Conservation (phyloP, 768 basidiomycete species). For the Boletus eberwhitei region DNA sequence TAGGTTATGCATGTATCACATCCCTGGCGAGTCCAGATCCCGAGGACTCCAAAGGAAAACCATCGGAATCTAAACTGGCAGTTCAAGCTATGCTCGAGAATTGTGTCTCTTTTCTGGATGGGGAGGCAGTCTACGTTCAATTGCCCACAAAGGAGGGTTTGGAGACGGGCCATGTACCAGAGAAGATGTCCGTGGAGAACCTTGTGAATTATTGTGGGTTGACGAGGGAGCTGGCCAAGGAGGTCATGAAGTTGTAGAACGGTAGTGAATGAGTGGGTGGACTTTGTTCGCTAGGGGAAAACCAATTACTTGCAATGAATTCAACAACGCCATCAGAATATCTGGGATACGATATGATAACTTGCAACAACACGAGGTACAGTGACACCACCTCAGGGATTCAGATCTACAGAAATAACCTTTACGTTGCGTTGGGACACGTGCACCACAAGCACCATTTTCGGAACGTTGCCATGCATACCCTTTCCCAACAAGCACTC, state of each 20-base stretch:
- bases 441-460: no score
- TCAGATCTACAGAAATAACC: no score
- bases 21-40: neutral
- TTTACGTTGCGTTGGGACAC: no score
- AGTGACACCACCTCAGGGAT: no score
- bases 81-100: conserved; percentile 3
- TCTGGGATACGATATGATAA: no score
- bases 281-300: neutral
- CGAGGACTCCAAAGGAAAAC: neutral
- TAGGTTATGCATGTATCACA: conserved; percentile 22
- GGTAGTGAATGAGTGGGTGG: neutral
- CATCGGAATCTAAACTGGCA: neutral
- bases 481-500: no score
- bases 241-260: neutral
- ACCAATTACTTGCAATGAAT: no score
- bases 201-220: neutral
- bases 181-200: neutral
- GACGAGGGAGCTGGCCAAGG: neutral
- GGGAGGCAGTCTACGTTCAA: neutral
- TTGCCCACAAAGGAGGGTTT: neutral
- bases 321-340: no score
- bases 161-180: neutral
- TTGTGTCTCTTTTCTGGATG: neutral
- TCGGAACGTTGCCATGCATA: no score
- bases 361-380: no score